These are phyloP conservation scores for Yarrowia yakushimensis DNA, from an alignment of 805 yeast genomes.

Conservation along the genomic window DNA sequence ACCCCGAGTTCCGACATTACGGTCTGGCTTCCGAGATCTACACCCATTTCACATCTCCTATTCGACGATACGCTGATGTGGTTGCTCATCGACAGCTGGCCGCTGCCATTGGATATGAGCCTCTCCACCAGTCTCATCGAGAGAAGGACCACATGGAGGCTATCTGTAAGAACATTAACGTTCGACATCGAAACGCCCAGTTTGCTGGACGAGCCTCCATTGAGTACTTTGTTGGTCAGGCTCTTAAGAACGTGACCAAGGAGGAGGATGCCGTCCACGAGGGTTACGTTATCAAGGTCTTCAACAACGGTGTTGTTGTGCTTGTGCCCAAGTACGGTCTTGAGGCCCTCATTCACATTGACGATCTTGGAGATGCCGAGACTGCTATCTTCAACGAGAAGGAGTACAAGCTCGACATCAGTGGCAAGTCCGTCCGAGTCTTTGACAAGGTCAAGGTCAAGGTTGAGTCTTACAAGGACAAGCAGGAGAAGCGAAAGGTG, in stretches of 20 bases:
- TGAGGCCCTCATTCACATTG: constrained; percentile 85
- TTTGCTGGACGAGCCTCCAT: constrained; percentile 98
- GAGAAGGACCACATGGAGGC: constrained; percentile 87
- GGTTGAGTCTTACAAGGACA: constrained; percentile 78
- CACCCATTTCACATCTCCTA: constrained; percentile 98
- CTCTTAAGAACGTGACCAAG: constrained; percentile 53
- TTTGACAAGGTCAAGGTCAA: constrained; percentile 84
- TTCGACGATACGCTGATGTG: constrained; percentile 95
- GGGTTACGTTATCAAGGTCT: constrained; percentile 88
- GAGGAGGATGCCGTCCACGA: constrained; percentile 74
- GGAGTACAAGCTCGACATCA: constrained; percentile 61
- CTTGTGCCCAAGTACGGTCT: constrained; percentile 94
- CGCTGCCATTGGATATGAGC: constrained; percentile 95
- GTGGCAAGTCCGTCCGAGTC: constrained; percentile 53
- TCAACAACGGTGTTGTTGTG: constrained; percentile 91
- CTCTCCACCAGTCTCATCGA: constrained; percentile 73
- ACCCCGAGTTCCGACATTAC: constrained; percentile 90
- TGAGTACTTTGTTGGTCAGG: constrained; percentile 97
- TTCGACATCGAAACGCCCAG: constrained; percentile 95
- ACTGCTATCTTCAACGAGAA: constrained; percentile 71
- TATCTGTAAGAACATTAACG: constrained; percentile 84
- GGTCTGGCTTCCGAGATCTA: constrained; percentile 97
- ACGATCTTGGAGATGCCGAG: constrained; percentile 62
- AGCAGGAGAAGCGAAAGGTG: constrained; percentile 84
- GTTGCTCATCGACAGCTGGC: constrained; percentile 97